Percentiles rank a stretch among this genome's conserved stretches.
These are phyloP conservation scores for Elaeis oleifera DNA, from an alignment of 202 grass and related monocot species.

Conservation along the genomic window DNA sequence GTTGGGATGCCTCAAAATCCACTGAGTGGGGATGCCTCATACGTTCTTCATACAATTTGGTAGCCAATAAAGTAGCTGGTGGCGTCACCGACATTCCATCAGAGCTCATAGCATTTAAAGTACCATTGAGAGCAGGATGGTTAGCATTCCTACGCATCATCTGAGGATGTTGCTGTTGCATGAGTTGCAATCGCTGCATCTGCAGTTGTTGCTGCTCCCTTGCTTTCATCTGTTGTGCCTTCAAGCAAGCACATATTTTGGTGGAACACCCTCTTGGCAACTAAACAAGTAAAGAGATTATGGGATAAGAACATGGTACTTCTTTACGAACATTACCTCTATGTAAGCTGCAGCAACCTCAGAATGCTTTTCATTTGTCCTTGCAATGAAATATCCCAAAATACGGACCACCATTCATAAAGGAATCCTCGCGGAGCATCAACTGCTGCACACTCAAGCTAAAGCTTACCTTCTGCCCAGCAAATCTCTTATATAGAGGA, in stretches of 20 bases:
- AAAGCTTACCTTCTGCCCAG: background rate
- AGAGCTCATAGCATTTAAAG: constrained; percentile 42
- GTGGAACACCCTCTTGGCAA: background rate
- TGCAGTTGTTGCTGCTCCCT: constrained; percentile 65
- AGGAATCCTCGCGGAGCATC: constrained; percentile 91
- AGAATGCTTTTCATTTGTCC: constrained; percentile 55
- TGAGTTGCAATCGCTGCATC: constrained; percentile 54
- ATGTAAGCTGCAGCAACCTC: constrained; percentile 38
- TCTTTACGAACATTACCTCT: constrained; percentile 27
- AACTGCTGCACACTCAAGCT: constrained; percentile 42
- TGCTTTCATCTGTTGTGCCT: constrained; percentile 52
- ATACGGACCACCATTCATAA: constrained; percentile 99
- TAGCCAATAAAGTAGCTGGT: constrained; percentile 45
- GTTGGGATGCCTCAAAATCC: constrained; percentile 48
- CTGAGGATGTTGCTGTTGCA: constrained; percentile 55
- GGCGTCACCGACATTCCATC: constrained; percentile 38
- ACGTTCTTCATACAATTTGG: constrained; percentile 75
- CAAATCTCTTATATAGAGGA: too few species aligned
- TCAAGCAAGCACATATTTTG: background rate
- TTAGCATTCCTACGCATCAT: constrained; percentile 31
- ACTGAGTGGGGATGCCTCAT: constrained; percentile 56
- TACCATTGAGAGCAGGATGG: constrained; percentile 27
- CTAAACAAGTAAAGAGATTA: background rate
- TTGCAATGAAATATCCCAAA: constrained; percentile 91
- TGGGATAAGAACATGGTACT: background rate